A percentile compares a stretch with the other conserved stretches of the same genome.
Conservation (phyloP, 805 yeast species). For the Tetrapisispora namnaoensis region DNA sequence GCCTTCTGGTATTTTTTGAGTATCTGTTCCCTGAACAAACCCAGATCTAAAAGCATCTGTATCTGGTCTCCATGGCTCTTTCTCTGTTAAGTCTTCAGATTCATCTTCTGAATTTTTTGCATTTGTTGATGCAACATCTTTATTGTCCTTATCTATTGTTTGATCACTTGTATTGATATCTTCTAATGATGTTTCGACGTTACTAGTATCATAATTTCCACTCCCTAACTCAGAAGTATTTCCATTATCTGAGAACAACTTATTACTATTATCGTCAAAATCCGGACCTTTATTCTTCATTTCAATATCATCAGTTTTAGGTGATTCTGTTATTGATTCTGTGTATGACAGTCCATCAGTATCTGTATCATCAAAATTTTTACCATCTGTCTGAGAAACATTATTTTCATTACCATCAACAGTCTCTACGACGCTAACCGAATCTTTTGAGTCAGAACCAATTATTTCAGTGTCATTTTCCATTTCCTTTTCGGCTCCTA, state of each 20-base stretch:
- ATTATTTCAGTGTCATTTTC: slow-evolving; percentile 7
- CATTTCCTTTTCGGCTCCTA: slow-evolving; percentile 5
- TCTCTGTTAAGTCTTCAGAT: slow-evolving; percentile 6
- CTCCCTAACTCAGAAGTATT: neutral
- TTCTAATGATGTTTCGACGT: neutral
- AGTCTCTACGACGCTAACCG: neutral
- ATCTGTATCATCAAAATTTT: neutral
- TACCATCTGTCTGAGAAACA: slow-evolving; percentile 3
- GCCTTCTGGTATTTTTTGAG: slow-evolving; percentile 27
- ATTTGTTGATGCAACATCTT: neutral
- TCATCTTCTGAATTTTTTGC: neutral
- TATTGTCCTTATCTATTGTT: neutral
- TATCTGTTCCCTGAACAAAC: slow-evolving; percentile 34
- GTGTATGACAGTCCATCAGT: slow-evolving; percentile 2
- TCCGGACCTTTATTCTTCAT: neutral
- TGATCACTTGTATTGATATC: neutral
- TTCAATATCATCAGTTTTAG: neutral
- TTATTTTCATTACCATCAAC: slow-evolving; percentile 5
- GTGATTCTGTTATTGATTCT: slow-evolving; percentile 1
- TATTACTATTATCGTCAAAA: slow-evolving; percentile 6
- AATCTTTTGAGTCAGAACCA: neutral
- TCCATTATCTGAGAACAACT: neutral
- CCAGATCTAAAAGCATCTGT: slow-evolving; percentile 32
- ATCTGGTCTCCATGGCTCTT: slow-evolving; percentile 45
- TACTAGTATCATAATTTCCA: neutral